A percentile compares a stretch with the other conserved stretches of the same genome.
Evolutionary conservation across 129 eudicot genomes (phyloP).

Genomic region (Centaurea solstitialis): DNA sequence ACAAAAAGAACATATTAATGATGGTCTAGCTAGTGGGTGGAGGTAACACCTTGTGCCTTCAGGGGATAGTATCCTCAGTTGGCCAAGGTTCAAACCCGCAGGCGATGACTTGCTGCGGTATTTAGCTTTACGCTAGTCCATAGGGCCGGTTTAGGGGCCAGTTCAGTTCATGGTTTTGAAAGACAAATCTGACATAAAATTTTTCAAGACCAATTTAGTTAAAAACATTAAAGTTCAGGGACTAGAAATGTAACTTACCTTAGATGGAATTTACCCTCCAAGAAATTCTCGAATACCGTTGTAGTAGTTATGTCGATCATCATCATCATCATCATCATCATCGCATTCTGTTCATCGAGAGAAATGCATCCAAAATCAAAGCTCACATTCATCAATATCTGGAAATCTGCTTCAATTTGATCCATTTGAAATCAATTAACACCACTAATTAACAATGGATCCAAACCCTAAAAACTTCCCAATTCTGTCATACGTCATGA

Average conservation of each 20-base stretch:
- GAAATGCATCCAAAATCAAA: slow-evolving; percentile 15
- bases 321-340: neutral
- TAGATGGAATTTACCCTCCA: slow-evolving; percentile 16
- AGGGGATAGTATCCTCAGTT: too few relatives aligned
- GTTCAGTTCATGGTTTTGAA: too few relatives aligned
- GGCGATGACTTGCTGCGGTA: too few relatives aligned
- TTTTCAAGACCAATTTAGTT: neutral
- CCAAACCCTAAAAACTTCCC: slow-evolving; percentile 69
- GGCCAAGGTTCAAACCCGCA: too few relatives aligned
- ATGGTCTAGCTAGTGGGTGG: too few relatives aligned
- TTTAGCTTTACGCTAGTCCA: too few relatives aligned
- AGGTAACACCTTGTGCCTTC: too few relatives aligned
- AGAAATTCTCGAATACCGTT: slow-evolving; percentile 25
- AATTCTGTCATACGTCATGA: slow-evolving; percentile 74
- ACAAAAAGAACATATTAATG: neutral
- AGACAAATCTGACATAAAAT: neutral
- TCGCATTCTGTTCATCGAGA: neutral
- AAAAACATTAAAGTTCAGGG: neutral
- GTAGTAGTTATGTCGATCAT: neutral
- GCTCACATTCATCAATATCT: slow-evolving; percentile 12
- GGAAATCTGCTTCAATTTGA: neutral
- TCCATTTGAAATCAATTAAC: slow-evolving; percentile 3
- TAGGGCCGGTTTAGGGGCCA: too few relatives aligned
- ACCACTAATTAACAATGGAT: slow-evolving; percentile 43
- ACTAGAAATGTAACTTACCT: neutral